Evolutionary conservation across 192 early-diverging fungal species (phyloP), one percentile per base, ranked within the genome.

Genomic region (Entophlyctis helioformis): DNA sequence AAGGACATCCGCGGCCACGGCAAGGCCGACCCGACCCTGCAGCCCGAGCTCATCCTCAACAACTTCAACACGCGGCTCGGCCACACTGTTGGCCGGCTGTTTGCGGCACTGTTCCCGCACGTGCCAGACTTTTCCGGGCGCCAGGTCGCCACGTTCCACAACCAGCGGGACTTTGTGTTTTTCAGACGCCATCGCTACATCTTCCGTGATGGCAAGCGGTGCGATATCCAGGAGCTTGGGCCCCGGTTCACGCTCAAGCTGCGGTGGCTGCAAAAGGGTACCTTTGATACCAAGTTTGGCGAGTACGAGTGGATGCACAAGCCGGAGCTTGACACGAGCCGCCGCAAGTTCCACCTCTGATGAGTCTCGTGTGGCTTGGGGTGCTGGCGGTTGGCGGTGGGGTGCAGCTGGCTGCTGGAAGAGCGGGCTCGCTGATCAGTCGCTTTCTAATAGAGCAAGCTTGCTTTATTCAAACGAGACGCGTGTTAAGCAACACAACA

Each of bases 81-180:
- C 27, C 96, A 96, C 61, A 88, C 96, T 2, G 71, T 98, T 42
- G 96, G 92, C 22, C 76, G 92, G 27, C 86, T 92, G 82, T 87
- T 98, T 72, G 86, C 91, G 28, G 67, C 96, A 12, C 62, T 98
- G 40, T 92, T 98, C 59, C 96, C 96, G n/a, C 90, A 91, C 45
- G 83, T 91, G 3, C 92, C 92, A 9, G 85, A 98, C 62, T 98
- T 98, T 57, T 70, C 89, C 53, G 92, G 90, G 8, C 66, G 96
- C 37, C 91, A 96, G 57, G 91, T 81, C 22, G 84, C 78, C 8
- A 98, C 96, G 2, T 85, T 98, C 58, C 96, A 98, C 57, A 98
- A 98, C 64, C 96, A 98, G 67, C 87, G 96, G 36, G 96, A 98
- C 61, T 98, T 94, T 54, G 96, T 98, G 49, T 98, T 98, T 59